Evolutionary conservation across 306 rosid species (phyloP).

Genomic region (Cucurbita pepo): DNA sequence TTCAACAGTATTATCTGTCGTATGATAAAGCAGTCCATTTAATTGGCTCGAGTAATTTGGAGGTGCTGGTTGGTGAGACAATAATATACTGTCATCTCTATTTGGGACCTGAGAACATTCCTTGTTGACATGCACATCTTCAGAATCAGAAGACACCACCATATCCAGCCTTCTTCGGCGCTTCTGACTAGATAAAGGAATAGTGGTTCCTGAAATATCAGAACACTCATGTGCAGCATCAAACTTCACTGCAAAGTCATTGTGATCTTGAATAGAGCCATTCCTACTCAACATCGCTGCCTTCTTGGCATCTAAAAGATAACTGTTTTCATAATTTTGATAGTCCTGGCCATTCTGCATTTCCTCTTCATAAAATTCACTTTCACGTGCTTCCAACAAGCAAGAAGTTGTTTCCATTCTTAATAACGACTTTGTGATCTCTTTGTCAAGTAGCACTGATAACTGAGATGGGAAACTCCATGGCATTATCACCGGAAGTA

Average conservation of each 20-base stretch:
- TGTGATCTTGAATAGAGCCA: constrained; percentile 31
- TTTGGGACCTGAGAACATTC: constrained; percentile 8
- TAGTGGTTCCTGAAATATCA: constrained; percentile 27
- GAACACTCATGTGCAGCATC: constrained; percentile 25
- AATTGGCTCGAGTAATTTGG: constrained; percentile 15
- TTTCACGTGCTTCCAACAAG: constrained; percentile 20
- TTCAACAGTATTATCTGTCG: neutral
- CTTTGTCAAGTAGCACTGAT: constrained; percentile 52
- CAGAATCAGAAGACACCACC: constrained; percentile 54
- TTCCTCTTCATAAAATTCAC: constrained; percentile 23
- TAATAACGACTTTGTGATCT: constrained; percentile 32
- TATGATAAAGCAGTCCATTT: constrained; percentile 10
- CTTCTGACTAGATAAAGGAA: constrained; percentile 18
- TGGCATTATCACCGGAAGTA: constrained; percentile 64
- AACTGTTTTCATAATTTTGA: constrained; percentile 13
- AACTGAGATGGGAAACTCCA: constrained; percentile 70
- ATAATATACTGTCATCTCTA: constrained; percentile 14
- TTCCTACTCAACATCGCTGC: constrained; percentile 38
- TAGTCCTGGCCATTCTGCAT: constrained; percentile 13
- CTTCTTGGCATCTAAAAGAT: constrained; percentile 33
- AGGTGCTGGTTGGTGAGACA: constrained; percentile 11
- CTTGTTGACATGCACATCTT: constrained; percentile 23
- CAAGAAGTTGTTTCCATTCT: constrained; percentile 27
- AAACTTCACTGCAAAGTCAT: constrained; percentile 28
- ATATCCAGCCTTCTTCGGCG: constrained; percentile 29